Evolutionary conservation across 2,329 filamentous ascomycete species (phyloP).

Genomic region (Chaetomium olivaceum): DNA sequence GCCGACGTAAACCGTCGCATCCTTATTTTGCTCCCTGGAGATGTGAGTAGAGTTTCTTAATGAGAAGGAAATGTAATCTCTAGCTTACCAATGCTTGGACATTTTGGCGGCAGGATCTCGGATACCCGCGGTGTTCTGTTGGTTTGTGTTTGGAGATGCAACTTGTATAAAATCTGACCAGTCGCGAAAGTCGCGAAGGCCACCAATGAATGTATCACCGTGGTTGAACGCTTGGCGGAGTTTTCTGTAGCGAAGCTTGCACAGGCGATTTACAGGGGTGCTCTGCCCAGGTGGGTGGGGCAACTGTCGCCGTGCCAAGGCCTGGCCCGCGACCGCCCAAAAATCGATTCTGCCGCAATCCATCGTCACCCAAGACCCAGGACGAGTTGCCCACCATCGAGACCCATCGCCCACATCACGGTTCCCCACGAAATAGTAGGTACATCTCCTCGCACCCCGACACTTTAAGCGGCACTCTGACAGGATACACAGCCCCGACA

Average conservation of each 20-base stretch:
- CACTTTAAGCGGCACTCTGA: background rate
- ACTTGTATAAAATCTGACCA: background rate
- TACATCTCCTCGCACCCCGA: background rate
- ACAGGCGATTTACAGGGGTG: background rate
- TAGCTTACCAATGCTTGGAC: constrained; percentile 38
- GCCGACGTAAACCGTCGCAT: constrained; percentile 95
- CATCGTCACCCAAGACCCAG: constrained; percentile 6
- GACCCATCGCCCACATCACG: background rate
- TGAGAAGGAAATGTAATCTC: background rate
- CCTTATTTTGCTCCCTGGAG: constrained; percentile 90
- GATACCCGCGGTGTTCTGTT: background rate
- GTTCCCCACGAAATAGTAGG: constrained; percentile 9
- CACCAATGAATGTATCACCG: background rate
- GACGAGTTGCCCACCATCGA: background rate
- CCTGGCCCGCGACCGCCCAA: constrained; percentile 17
- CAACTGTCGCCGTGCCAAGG: constrained; percentile 14
- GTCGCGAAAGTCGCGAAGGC: background rate
- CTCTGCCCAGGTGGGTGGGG: background rate
- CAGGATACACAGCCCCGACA: background rate
- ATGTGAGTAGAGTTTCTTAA: background rate
- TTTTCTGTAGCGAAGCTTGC: background rate
- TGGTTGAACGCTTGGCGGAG: background rate
- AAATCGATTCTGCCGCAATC: constrained; percentile 27
- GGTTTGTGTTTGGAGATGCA: background rate
- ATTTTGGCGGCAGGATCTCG: constrained; percentile 21